Evolutionary conservation across 1,284 basidiomycete species (phyloP), one percentile per base, ranked within the genome.

Genomic region (Apiotrichum domesticum): DNA sequence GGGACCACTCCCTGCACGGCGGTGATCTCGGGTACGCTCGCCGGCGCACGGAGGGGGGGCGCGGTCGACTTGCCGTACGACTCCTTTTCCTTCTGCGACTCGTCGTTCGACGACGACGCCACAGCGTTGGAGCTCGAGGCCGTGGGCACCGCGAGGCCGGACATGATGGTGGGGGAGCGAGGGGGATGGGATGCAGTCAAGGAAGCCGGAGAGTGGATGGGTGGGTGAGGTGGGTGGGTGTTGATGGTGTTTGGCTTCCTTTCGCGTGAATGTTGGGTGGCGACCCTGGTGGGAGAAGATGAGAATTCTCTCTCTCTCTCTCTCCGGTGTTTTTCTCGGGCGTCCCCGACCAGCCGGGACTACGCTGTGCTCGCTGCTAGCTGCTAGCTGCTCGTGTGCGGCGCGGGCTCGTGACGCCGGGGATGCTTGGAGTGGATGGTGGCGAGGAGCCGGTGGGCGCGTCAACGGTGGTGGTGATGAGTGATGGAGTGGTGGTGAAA

Each of bases 1-100:
- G 92, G 92, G 4, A 95, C 92, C 66, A 95, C 90, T 55, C 92
- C 92, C 75, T 94, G 89, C 33, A 95, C 92, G 48, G 90, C 90
- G 29, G 91, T 93, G 66, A 94, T 94, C 73, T 93, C 74, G 50
- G 74, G 74, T n/a, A 77, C 74, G 56, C 70, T 69, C 21, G 66
- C 64, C 15, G 58, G 58, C 6, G 63, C 56, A 13, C 60, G 55
- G 42, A 59, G 50, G 34, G 61, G 61, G 14, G 54, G 49, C 4
- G 55, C 61, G 9, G 46, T 39, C 33, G 46, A 57, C 56, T 60
- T 60, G 53, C 61, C 61, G 46, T 63, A 63, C 54, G 59, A 52
- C 33, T 55, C 54, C 6, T 44, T 40, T 15, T 59, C 51, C 49
- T 54, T 49, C 7, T 52, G 35, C 21, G 46, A 34, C 29, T 46